These are phyloP conservation scores for Podaxis sp. DNA, from an alignment of 768 basidiomycete genomes.

Conservation along the genomic window DNA sequence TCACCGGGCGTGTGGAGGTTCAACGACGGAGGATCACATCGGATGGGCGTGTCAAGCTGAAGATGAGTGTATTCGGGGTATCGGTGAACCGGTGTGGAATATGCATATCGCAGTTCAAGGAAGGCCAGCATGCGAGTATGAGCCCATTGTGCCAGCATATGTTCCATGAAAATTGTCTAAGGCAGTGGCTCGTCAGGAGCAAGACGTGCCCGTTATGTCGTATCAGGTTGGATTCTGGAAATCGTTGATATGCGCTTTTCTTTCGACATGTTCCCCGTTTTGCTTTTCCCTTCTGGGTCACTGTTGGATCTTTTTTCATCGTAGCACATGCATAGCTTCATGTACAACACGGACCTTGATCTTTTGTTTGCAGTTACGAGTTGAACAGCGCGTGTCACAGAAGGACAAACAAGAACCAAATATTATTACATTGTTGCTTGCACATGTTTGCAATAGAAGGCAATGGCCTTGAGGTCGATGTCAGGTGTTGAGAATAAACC, in stretches of 20 bases:
- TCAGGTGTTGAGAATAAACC: neutral
- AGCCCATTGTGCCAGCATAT: constrained; percentile 62
- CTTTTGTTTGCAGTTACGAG: neutral
- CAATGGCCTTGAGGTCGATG: neutral
- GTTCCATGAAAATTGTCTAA: constrained; percentile 66
- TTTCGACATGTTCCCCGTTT: neutral
- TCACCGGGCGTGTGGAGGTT: constrained; percentile 51
- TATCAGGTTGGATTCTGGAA: constrained; percentile 35
- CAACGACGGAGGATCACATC: constrained; percentile 56
- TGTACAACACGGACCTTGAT: constrained; percentile 7
- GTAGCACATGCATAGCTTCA: constrained; percentile 1
- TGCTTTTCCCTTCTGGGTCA: constrained; percentile 3
- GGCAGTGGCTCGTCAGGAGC: constrained; percentile 59
- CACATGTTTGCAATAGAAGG: neutral
- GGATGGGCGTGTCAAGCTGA: constrained; percentile 72
- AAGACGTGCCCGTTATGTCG: constrained; percentile 69
- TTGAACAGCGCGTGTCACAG: neutral
- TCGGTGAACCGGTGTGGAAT: constrained; percentile 71
- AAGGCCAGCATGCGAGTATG: constrained; percentile 54
- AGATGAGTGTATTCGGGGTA: constrained; percentile 61
- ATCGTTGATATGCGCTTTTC: constrained; percentile 30
- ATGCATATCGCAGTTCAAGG: constrained; percentile 70
- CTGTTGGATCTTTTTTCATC: constrained; percentile 2
- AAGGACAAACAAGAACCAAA: neutral
- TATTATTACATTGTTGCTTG: constrained; percentile 4